Evolutionary conservation across 2,329 filamentous ascomycete species (phyloP), one percentile per base, ranked within the genome.

Genomic region (Pseudogymnoascus sp.): DNA sequence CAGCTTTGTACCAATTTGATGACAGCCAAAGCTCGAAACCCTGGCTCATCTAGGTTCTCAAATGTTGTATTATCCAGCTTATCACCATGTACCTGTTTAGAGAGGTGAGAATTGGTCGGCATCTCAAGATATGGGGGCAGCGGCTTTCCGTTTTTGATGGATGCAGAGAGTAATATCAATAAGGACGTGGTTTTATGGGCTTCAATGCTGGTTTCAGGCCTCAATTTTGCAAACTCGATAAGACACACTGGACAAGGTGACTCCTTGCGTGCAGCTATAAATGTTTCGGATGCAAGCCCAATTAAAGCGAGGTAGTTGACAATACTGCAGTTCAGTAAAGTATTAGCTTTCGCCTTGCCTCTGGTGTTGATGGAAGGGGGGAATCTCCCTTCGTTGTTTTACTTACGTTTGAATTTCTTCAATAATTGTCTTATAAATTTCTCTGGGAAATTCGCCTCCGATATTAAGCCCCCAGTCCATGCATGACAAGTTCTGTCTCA

Each of bases 21-120:
- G 7, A 90, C 86, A 0, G 87, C 87, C 73, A 90, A 90, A 61
- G 87, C 86, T 2, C 87, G 83, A 73, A 89, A 91, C 0, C 87
- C 87, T 0, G 86, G 85, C 70, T 90, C 85, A 1, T 84, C 81
- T 67, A 90, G 81, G 71, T 90, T 86, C 63, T 79, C 72, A 3
- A 89, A 74, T 66, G 81, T 83, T 14, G 90, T 72, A 8, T 90
- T 82, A 63, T 82, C 79, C 3, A 76, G 74, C 65, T 86, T 81
- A 2, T 87, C 72, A 1, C 77, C 75, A 33, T 86, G 80, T 0
- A 90, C 76, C 31, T 80, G 80, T 24, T 79, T 76, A 0, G 80
- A 80, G 4, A 89, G 79, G 56, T 81, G 78, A 70, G 85, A 88
- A 0, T 83, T 81, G 7, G 80, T 76, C 0, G 88, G 87, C 0